Conservation (phyloP, 441 rosid species). For the Erodium texanum region DNA sequence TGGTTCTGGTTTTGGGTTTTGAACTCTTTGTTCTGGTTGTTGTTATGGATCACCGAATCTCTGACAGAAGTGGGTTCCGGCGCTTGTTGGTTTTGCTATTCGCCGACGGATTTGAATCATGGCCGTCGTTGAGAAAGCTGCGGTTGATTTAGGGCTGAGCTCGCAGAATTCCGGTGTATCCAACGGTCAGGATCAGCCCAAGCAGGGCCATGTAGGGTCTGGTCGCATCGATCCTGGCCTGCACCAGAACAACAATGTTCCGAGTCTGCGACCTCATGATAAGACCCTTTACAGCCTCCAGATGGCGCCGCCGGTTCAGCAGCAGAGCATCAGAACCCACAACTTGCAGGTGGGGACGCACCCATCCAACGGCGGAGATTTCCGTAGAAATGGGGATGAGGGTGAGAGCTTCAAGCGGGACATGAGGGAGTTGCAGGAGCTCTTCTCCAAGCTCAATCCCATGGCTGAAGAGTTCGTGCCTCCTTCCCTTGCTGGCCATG, state of each 20-base stretch:
- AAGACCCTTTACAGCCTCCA: conserved; percentile 18
- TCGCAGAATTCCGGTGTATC: too few species aligned
- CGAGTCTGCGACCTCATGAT: conserved; percentile 21
- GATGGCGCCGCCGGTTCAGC: conserved; percentile 5
- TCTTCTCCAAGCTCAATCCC: conserved; percentile 82
- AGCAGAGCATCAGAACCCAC: background rate
- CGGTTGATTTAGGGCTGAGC: conserved; percentile 9
- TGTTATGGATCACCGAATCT: too few species aligned
- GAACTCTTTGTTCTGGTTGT: too few species aligned
- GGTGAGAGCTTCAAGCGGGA: conserved; percentile 44
- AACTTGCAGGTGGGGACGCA: background rate
- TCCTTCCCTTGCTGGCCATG: conserved; percentile 40
- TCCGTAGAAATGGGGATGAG: conserved; percentile 22
- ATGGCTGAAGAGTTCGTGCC: conserved; percentile 88
- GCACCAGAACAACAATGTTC: conserved; percentile 6
- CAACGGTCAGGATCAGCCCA: conserved; percentile 17
- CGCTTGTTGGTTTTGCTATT: too few species aligned
- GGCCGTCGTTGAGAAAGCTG: too few species aligned
- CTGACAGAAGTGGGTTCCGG: too few species aligned
- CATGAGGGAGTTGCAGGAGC: conserved; percentile 68
- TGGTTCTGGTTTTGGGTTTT: too few species aligned
- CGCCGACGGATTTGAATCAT: too few species aligned
- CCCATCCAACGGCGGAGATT: conserved; percentile 26
- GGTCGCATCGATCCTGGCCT: conserved; percentile 24
- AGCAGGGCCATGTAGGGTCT: conserved; percentile 22